A percentile compares a stretch with the other conserved stretches of the same genome.
Evolutionary conservation across 805 yeast genomes (phyloP).

Genomic region (Lipomyces anomalus): DNA sequence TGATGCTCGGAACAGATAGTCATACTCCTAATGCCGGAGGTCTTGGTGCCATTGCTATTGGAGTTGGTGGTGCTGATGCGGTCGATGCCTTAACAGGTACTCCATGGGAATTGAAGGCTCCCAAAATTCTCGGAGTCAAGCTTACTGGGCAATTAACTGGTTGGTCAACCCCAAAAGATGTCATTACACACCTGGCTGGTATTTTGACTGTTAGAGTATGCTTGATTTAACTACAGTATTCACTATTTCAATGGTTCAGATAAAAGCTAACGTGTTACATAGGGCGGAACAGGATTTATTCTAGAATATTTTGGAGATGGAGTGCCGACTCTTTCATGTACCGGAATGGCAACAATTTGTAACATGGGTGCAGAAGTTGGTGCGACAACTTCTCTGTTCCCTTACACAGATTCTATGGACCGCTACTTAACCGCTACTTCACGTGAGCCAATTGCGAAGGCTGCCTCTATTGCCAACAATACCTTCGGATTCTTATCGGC

Average conservation of each 20-base stretch:
- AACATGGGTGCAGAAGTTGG: slow-evolving; percentile 99
- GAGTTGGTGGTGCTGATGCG: slow-evolving; percentile 99
- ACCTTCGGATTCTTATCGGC: slow-evolving; percentile 62
- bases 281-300: slow-evolving; percentile 95
- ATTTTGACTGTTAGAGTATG: slow-evolving; percentile 70
- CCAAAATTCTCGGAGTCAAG: slow-evolving; percentile 91
- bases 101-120: slow-evolving; percentile 98
- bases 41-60: slow-evolving; percentile 94
- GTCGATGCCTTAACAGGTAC: slow-evolving; percentile 92
- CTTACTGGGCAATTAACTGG: slow-evolving; percentile 87
- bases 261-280: not conserved
- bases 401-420: slow-evolving; percentile 85
- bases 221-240: not conserved
- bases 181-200: slow-evolving; percentile 89
- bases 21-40: slow-evolving; percentile 99
- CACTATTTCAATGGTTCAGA: not conserved
- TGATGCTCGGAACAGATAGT: slow-evolving; percentile 94
- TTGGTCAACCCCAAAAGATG: slow-evolving; percentile 97
- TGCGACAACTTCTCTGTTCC: slow-evolving; percentile 97
- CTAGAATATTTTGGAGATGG: slow-evolving; percentile 97
- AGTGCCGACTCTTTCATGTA: slow-evolving; percentile 84
- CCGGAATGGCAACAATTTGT: slow-evolving; percentile 99
- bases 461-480: slow-evolving; percentile 60
- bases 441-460: slow-evolving; percentile 77
- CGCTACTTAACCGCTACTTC: slow-evolving; percentile 82